Evolutionary conservation across 345 rosid genomes (phyloP).

Genomic region (Brassica juncea): DNA sequence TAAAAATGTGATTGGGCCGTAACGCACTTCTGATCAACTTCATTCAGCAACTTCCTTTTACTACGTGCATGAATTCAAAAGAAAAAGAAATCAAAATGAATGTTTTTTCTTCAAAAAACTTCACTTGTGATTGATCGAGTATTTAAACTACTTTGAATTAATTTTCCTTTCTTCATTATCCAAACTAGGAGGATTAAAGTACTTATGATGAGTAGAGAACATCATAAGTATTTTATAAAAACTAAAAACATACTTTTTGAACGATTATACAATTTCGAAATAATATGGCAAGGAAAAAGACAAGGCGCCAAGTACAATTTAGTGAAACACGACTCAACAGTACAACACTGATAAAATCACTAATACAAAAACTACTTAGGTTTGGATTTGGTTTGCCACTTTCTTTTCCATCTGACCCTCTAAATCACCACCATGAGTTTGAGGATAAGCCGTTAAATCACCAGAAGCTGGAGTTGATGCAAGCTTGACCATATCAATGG

Average conservation of each 20-base stretch:
- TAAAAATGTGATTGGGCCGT: neutral
- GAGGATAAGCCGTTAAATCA: slow-evolving; percentile 8
- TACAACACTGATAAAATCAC: slow-evolving; percentile 19
- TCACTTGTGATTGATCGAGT: slow-evolving; percentile 2
- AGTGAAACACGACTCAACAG: slow-evolving; percentile 30
- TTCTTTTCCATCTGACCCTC: slow-evolving; percentile 27
- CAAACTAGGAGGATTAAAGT: neutral
- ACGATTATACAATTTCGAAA: slow-evolving; percentile 18
- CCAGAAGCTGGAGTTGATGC: slow-evolving; percentile 5
- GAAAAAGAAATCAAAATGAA: too few species aligned
- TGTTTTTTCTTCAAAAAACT: too few species aligned
- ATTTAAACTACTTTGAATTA: neutral
- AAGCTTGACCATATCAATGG: slow-evolving; percentile 38
- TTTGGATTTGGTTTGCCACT: slow-evolving; percentile 15
- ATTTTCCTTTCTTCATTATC: too few species aligned
- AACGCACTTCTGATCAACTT: neutral
- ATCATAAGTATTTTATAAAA: neutral
- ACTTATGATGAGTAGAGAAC: neutral
- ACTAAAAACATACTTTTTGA: neutral
- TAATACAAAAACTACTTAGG: slow-evolving; percentile 14
- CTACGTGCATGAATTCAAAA: neutral
- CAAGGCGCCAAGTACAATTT: neutral
- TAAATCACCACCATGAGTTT: slow-evolving; percentile 27
- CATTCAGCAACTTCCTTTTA: neutral
- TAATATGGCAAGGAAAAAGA: neutral